phyloP scores from a whole-genome alignment of 2,329 filamentous ascomycete species.

The Trichoderma cornu-damae region DNA sequence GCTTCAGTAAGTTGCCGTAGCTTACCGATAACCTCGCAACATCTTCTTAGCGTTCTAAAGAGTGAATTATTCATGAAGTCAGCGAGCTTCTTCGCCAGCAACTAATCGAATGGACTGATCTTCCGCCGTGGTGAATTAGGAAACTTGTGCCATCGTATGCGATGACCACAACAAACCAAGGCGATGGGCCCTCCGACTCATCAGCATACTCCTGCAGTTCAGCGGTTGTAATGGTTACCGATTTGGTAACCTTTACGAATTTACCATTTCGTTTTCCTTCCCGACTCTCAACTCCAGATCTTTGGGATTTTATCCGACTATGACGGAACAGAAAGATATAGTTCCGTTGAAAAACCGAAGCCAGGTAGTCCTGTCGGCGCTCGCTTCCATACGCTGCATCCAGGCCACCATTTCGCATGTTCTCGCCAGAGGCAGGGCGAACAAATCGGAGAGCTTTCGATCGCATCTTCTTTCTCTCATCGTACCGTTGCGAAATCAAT shows the following conservation, averaged over 20 bases:
- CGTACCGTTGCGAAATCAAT: slow-evolving; percentile 72
- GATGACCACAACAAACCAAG: slow-evolving; percentile 85
- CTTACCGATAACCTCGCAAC: background rate
- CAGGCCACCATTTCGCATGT: slow-evolving; percentile 77
- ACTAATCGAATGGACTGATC: slow-evolving; percentile 60
- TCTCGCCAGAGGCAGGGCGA: slow-evolving; percentile 77
- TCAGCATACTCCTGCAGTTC: slow-evolving; percentile 33
- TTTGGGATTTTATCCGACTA: background rate
- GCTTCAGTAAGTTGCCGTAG: background rate
- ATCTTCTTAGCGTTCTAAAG: slow-evolving; percentile 74
- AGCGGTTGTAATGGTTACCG: background rate
- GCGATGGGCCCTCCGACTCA: slow-evolving; percentile 50
- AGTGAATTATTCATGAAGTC: slow-evolving; percentile 72
- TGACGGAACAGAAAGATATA: slow-evolving; percentile 38
- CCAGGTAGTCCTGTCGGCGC: slow-evolving; percentile 66
- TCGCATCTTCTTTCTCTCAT: slow-evolving; percentile 52
- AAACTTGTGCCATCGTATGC: slow-evolving; percentile 84
- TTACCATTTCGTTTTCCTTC: background rate
- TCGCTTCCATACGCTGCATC: slow-evolving; percentile 83
- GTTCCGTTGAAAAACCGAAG: too few species aligned
- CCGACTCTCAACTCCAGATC: background rate
- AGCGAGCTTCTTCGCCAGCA: slow-evolving; percentile 80
- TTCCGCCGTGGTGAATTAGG: slow-evolving; percentile 38
- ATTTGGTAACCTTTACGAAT: background rate
- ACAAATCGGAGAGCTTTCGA: slow-evolving; percentile 64